A percentile compares a stretch with the other conserved stretches of the same genome.
These are phyloP conservation scores for Cryptococcus jaspeensis DNA, from an alignment of 1,284 basidiomycete genomes.

Conservation along the genomic window DNA sequence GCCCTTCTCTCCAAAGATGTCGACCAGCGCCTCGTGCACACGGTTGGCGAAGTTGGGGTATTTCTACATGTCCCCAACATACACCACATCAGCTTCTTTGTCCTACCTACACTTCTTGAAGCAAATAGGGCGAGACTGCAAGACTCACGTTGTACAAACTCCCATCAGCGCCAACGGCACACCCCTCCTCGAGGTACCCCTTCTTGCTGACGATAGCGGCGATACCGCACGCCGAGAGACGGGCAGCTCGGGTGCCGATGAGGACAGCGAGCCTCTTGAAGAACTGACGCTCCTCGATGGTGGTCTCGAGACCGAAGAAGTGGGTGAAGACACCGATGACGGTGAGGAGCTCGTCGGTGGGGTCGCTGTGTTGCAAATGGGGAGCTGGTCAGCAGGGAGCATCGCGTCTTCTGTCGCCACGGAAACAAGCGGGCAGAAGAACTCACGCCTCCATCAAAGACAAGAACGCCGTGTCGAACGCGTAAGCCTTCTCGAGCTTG, in stretches of 20 bases:
- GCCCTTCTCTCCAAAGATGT: slow-evolving; percentile 92
- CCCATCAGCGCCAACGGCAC: slow-evolving; percentile 86
- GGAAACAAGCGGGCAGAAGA: not conserved
- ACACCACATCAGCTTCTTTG: not conserved
- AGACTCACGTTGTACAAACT: slow-evolving; percentile 81
- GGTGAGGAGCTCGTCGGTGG: slow-evolving; percentile 96
- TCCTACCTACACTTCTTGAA: not conserved
- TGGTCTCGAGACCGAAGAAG: slow-evolving; percentile 92
- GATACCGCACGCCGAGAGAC: slow-evolving; percentile 87
- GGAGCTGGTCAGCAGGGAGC: not conserved
- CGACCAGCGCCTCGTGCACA: slow-evolving; percentile 81
- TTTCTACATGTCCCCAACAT: slow-evolving; percentile 60
- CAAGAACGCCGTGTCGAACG: slow-evolving; percentile 94
- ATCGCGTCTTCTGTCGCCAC: slow-evolving; percentile 1
- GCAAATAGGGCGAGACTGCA: no score
- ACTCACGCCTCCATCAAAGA: slow-evolving; percentile 87
- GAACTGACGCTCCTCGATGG: slow-evolving; percentile 89
- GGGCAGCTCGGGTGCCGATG: slow-evolving; percentile 83
- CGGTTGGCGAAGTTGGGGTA: slow-evolving; percentile 89
- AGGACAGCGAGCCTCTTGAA: slow-evolving; percentile 88
- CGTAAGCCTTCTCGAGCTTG: slow-evolving; percentile 90
- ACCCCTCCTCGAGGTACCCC: slow-evolving; percentile 79
- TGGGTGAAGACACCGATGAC: slow-evolving; percentile 94
- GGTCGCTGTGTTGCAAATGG: slow-evolving; percentile 79
- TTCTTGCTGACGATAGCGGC: slow-evolving; percentile 91